These are phyloP conservation scores for Wickerhamomyces sp. DNA, from an alignment of 1,139 yeast species.

Conservation along the genomic window DNA sequence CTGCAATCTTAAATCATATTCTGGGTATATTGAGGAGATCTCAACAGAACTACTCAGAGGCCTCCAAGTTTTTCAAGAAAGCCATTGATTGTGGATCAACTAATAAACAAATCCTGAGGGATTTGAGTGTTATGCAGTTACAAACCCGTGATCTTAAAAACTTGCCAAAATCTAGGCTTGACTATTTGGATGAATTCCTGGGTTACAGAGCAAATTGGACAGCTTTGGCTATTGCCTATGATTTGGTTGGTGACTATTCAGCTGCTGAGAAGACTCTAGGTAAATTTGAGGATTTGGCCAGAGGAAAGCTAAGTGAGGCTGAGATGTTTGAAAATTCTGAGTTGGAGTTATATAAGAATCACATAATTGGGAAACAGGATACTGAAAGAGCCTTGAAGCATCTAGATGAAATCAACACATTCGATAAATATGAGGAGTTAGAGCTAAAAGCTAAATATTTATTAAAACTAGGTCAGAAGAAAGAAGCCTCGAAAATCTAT, in stretches of 20 bases:
- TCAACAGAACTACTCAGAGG: slow-evolving; percentile 64
- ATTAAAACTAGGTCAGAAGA: slow-evolving; percentile 36
- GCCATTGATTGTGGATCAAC: slow-evolving; percentile 77
- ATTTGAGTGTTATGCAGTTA: slow-evolving; percentile 72
- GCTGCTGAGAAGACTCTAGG: slow-evolving; percentile 68
- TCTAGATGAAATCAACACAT: slow-evolving; percentile 53
- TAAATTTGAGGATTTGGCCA: slow-evolving; percentile 69
- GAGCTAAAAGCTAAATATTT: slow-evolving; percentile 66
- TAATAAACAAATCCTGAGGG: slow-evolving; percentile 77
- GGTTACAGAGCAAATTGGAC: slow-evolving; percentile 94
- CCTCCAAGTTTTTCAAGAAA: slow-evolving; percentile 75
- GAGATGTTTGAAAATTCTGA: slow-evolving; percentile 80
- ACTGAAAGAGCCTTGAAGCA: slow-evolving; percentile 47
- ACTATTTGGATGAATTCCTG: slow-evolving; percentile 68
- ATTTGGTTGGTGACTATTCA: slow-evolving; percentile 59
- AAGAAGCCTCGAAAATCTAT: slow-evolving; percentile 67
- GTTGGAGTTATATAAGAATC: slow-evolving; percentile 68
- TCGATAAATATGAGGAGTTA: slow-evolving; percentile 57
- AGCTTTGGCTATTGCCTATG: slow-evolving; percentile 80
- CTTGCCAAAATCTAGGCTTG: slow-evolving; percentile 59
- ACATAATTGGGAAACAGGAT: slow-evolving; percentile 54
- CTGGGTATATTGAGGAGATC: slow-evolving; percentile 80
- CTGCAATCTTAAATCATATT: slow-evolving; percentile 75
- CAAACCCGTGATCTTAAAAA: slow-evolving; percentile 73
- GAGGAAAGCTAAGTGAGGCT: slow-evolving; percentile 58